Evolutionary conservation across 2,329 filamentous ascomycete genomes (phyloP).

Genomic region (Alternaria alternata): DNA sequence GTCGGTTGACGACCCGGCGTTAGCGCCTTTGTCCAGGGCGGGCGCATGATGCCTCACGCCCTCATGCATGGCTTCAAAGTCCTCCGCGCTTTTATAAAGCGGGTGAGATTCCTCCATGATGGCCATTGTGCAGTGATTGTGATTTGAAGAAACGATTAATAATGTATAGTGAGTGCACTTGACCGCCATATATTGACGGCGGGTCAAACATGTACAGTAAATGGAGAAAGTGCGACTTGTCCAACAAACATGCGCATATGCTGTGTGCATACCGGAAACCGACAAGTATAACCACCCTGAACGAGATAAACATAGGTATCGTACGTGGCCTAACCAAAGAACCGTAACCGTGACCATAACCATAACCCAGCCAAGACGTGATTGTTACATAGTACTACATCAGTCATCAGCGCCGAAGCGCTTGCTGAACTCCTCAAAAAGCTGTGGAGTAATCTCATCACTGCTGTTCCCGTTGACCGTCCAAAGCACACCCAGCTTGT

Average conservation of each 20-base stretch:
- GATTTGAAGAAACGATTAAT: constrained; percentile 4
- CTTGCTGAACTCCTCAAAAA: constrained; percentile 82
- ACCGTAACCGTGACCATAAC: constrained; percentile 4
- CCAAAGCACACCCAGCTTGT: constrained; percentile 81
- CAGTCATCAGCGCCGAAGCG: constrained; percentile 65
- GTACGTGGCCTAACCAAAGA: constrained; percentile 11
- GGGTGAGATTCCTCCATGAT: not conserved
- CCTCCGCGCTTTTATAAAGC: not conserved
- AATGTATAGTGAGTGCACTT: constrained; percentile 9
- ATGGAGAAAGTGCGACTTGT: constrained; percentile 20
- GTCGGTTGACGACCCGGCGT: constrained; percentile 16
- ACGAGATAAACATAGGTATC: constrained; percentile 8
- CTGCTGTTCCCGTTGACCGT: constrained; percentile 88
- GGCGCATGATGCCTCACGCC: constrained; percentile 7
- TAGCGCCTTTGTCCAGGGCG: constrained; percentile 9
- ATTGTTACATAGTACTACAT: constrained; percentile 12
- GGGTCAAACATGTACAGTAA: constrained; percentile 28
- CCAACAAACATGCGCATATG: constrained; percentile 7
- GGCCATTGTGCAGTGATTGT: not conserved
- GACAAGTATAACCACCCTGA: not conserved
- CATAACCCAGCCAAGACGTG: not conserved
- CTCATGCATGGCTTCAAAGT: constrained; percentile 18
- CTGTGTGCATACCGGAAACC: not conserved
- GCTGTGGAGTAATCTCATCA: constrained; percentile 92
- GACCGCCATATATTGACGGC: constrained; percentile 8